A percentile compares a stretch with the other conserved stretches of the same genome.
Evolutionary conservation across 2,329 filamentous ascomycete genomes (phyloP).

Genomic region (Thyridium curvatum): DNA sequence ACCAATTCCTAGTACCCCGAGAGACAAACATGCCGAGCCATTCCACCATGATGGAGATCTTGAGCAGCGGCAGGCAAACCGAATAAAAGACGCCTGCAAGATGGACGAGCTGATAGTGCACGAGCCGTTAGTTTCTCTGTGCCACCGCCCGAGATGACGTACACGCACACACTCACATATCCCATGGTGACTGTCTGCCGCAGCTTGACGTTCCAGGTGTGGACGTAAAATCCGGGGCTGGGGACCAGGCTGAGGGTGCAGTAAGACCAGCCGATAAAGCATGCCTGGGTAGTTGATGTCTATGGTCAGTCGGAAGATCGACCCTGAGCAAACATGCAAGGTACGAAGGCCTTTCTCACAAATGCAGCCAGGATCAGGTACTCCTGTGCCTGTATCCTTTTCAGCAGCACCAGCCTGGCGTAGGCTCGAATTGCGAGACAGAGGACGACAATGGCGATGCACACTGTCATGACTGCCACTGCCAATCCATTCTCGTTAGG

Average conservation of each 20-base stretch:
- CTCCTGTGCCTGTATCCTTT: too few relatives aligned
- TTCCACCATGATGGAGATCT: conserved; percentile 33
- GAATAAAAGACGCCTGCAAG: conserved; percentile 27
- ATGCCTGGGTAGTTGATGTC: too few relatives aligned
- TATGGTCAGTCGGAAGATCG: too few relatives aligned
- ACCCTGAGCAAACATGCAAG: too few relatives aligned
- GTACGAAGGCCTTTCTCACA: too few relatives aligned
- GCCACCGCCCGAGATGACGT: background rate
- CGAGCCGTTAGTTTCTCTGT: conserved; percentile 1
- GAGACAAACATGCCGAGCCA: conserved; percentile 32
- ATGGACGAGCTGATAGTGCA: conserved; percentile 18
- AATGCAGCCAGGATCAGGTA: too few relatives aligned
- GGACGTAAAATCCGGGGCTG: conserved; percentile 26
- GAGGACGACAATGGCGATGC: too few relatives aligned
- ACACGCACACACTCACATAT: conserved; percentile 15
- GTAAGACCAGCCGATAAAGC: conserved; percentile 12
- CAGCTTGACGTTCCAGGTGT: conserved; percentile 23
- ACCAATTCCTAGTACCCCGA: conserved; percentile 14
- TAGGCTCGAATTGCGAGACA: too few relatives aligned
- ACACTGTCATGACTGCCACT: too few relatives aligned
- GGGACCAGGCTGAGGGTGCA: conserved; percentile 15
- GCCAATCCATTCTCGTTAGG: too few relatives aligned
- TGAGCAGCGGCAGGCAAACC: conserved; percentile 28
- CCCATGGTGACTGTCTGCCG: conserved; percentile 16
- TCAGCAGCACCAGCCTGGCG: too few relatives aligned